Conservation (phyloP, 176 grass and related monocot genomes). For the Eragrostis curvula region DNA sequence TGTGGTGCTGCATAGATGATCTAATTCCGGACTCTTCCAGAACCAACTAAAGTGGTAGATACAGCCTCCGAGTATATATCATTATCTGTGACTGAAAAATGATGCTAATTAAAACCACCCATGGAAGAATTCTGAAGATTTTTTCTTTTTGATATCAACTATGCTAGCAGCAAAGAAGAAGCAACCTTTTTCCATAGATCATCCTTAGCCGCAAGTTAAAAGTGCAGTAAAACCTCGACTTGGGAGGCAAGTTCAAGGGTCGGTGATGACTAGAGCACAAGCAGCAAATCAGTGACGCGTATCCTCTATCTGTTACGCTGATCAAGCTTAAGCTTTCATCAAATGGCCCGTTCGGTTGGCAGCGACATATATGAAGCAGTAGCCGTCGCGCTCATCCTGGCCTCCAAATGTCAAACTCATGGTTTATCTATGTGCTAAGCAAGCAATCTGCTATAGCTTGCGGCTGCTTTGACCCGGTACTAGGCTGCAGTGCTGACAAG, state of each 20-base stretch:
- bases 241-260: neutral
- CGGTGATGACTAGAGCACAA: neutral
- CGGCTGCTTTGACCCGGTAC: slow-evolving; percentile 37
- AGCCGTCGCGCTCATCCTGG: neutral
- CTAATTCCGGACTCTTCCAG: slow-evolving; percentile 6
- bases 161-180: neutral
- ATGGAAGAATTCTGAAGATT: no score
- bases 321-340: no score
- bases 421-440: slow-evolving; percentile 14
- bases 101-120: neutral
- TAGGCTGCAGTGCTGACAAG: slow-evolving; percentile 13
- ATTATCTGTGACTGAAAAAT: neutral
- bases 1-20: neutral
- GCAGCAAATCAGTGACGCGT: neutral
- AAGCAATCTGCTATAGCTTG: neutral
- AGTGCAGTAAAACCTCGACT: neutral
- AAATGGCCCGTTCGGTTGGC: slow-evolving; percentile 9
- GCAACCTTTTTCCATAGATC: neutral
- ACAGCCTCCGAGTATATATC: slow-evolving; percentile 1
- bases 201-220: neutral
- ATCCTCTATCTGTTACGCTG: neutral
- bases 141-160: neutral
- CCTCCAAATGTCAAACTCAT: slow-evolving; percentile 49
- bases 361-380: neutral
- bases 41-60: neutral